phyloP scores from a whole-genome alignment of 371 early-diverging fungal genomes.

The Racocetra persica region DNA sequence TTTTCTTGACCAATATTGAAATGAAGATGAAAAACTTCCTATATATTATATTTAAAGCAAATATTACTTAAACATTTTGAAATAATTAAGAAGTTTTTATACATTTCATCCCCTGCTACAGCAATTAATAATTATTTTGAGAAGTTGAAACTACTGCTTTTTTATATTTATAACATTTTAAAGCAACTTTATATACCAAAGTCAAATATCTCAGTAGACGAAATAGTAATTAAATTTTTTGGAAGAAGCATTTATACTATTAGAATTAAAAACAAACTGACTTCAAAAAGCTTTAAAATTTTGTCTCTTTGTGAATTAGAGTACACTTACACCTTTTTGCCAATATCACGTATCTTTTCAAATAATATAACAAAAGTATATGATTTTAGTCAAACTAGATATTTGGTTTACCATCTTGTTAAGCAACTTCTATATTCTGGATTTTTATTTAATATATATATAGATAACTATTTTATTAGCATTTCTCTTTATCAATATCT shows the following conservation, averaged over 20 bases:
- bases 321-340: conserved; percentile 47
- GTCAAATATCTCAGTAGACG: conserved; percentile 41
- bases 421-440: conserved; percentile 19
- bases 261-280: conserved; percentile 38
- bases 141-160: conserved; percentile 39
- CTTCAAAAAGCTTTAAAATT: conserved; percentile 46
- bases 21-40: not conserved
- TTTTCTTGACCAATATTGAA: conserved; percentile 30
- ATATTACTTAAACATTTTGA: not conserved
- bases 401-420: conserved; percentile 37
- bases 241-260: conserved; percentile 43
- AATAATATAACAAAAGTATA: not conserved
- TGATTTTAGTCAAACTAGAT: not conserved
- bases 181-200: conserved; percentile 41
- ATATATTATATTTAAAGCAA: conserved; percentile 19
- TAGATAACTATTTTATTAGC: conserved; percentile 44
- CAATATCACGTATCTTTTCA: conserved; percentile 30
- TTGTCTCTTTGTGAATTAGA: conserved; percentile 42
- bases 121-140: conserved; percentile 18
- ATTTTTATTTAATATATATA: conserved; percentile 35
- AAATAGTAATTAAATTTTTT: conserved; percentile 46
- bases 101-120: not conserved
- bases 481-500: conserved; percentile 37
- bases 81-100: conserved; percentile 2
- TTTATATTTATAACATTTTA: conserved; percentile 6